These are phyloP conservation scores for Neurospora crassa DNA, from an alignment of 2,329 filamentous ascomycete species.

Conservation along the genomic window DNA sequence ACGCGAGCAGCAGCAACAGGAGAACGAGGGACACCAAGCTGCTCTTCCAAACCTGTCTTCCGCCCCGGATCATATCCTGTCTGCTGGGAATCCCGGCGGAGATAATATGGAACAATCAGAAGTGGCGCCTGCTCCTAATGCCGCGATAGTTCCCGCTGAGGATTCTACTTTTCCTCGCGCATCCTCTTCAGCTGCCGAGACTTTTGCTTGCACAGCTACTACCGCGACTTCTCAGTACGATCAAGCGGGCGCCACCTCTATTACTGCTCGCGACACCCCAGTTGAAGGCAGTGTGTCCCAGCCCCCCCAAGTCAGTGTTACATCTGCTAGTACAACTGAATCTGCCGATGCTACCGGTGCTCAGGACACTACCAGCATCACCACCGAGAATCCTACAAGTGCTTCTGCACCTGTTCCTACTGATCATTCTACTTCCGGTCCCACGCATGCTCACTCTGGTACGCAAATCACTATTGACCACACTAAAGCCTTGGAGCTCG, in stretches of 20 bases:
- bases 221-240: neutral
- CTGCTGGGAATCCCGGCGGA: rapidly evolving
- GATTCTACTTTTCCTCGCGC: neutral
- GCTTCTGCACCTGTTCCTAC: neutral
- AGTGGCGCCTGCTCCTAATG: neutral
- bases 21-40: neutral
- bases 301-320: neutral
- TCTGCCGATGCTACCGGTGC: neutral
- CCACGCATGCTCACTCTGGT: neutral
- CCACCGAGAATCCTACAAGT: neutral
- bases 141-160: neutral
- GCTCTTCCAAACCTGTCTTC: neutral
- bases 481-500: neutral
- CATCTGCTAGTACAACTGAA: neutral
- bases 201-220: rapidly evolving
- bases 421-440: neutral
- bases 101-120: too few species aligned
- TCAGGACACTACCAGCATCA: neutral
- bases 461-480: neutral
- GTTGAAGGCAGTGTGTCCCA: neutral
- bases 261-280: neutral
- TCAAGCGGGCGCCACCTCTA: neutral
- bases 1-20: neutral
- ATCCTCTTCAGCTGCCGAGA: neutral
- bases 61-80: neutral